A percentile compares a stretch with the other conserved stretches of the same genome.
phyloP scores from a whole-genome alignment of 139 green algal species.

The Closterium sp. region DNA sequence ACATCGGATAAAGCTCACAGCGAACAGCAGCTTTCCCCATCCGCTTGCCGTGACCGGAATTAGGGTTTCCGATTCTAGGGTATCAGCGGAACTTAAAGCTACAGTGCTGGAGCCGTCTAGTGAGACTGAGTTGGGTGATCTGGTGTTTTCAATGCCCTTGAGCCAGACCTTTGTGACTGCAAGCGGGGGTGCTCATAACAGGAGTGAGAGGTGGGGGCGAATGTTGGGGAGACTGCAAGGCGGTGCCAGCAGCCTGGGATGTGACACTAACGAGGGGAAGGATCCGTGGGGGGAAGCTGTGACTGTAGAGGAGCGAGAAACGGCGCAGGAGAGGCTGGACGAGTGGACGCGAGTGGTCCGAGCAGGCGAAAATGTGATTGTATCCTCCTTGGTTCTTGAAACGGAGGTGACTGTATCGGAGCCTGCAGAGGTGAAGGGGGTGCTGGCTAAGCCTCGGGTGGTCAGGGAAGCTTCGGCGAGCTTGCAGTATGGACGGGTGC shows the following conservation, averaged over 20 bases:
- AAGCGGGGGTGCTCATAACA: neutral
- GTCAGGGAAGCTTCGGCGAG: neutral
- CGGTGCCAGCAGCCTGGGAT: neutral
- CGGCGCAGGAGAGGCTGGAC: neutral
- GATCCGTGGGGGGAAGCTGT: neutral
- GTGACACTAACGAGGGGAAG: neutral
- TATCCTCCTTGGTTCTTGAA: neutral
- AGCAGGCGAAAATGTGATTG: neutral
- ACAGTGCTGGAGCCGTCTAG: neutral
- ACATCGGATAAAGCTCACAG: neutral
- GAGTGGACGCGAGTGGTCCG: neutral
- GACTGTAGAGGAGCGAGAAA: neutral
- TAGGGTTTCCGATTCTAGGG: neutral
- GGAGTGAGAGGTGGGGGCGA: neutral
- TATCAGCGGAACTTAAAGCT: neutral
- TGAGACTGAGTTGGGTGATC: neutral
- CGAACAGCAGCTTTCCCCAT: neutral
- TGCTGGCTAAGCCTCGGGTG: neutral
- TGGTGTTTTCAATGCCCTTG: neutral
- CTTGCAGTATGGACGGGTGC: neutral
- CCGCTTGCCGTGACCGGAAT: neutral
- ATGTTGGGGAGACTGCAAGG: neutral
- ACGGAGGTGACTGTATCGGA: neutral
- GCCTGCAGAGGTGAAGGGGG: neutral
- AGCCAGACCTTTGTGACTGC: neutral